Conservation (phyloP, 2,329 filamentous ascomycete species). For the Trichoderma sp. region DNA sequence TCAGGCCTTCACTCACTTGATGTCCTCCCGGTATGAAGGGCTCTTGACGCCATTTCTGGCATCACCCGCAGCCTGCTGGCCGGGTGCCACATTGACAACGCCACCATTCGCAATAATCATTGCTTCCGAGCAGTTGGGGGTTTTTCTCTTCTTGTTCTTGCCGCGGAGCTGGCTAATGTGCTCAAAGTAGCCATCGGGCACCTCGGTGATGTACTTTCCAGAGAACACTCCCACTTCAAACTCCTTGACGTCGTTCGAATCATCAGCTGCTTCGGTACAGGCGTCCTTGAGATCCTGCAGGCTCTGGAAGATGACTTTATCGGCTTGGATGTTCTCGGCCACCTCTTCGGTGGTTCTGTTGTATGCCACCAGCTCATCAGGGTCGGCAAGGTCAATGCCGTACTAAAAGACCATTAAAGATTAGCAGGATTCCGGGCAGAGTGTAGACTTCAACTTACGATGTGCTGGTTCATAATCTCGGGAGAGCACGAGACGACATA, state of each 20-base stretch:
- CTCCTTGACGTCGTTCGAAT: slow-evolving; percentile 51
- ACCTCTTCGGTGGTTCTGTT: slow-evolving; percentile 41
- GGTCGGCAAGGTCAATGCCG: slow-evolving; percentile 49
- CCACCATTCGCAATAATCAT: slow-evolving; percentile 29
- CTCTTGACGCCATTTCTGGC: slow-evolving; percentile 15
- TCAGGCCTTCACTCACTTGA: slow-evolving; percentile 30
- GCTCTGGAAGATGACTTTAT: slow-evolving; percentile 55
- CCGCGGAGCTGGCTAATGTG: slow-evolving; percentile 63
- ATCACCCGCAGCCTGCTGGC: background rate
- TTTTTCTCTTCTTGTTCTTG: slow-evolving; percentile 60
- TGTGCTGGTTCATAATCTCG: slow-evolving; percentile 79
- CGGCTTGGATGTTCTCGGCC: slow-evolving; percentile 39
- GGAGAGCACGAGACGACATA: slow-evolving; percentile 82
- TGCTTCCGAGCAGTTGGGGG: background rate
- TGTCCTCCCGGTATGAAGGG: slow-evolving; percentile 30
- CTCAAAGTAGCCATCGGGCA: slow-evolving; percentile 78
- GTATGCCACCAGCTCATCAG: slow-evolving; percentile 42
- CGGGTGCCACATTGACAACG: slow-evolving; percentile 54
- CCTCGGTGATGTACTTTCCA: slow-evolving; percentile 79
- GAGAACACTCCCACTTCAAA: slow-evolving; percentile 94
- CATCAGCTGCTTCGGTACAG: slow-evolving; percentile 68
- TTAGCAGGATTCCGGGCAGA: background rate
- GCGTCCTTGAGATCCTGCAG: slow-evolving; percentile 77
- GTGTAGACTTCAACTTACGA: slow-evolving; percentile 55
- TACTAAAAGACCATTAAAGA: slow-evolving; percentile 28